Evolutionary conservation across 2,329 filamentous ascomycete genomes (phyloP), one percentile per base, ranked within the genome.

Genomic region (Colletotrichum trifolii): DNA sequence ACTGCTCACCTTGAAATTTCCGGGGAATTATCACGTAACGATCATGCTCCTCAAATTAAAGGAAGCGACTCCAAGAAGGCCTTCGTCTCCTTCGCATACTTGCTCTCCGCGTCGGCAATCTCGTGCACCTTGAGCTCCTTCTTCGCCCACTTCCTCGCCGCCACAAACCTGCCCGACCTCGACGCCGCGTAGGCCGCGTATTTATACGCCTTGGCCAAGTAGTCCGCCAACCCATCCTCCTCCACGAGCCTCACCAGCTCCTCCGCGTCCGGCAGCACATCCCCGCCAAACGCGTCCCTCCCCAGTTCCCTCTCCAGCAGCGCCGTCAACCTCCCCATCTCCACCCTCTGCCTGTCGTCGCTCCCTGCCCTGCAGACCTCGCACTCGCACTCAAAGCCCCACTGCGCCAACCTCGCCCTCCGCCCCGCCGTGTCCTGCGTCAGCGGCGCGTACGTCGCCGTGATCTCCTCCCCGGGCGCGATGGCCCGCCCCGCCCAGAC

Each of bases 381-480:
- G 40, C 79, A 81, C n/a, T 71, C 73, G 59, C 67, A 69, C 34
- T 34, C 15, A 48, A 69, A 69, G 10, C 68, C 66, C 38, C 60
- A 60, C 50, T 77, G 73, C 71, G 72, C 73, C 49, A 78, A 67
- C 65, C 77, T 71, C 63, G 73, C 75, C 35, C 68, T 56, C 5
- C 77, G 69, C 34, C 70, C 60, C 12, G 65, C 63, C 67, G 72
- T 73, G n/a, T 73, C 69, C 47, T 74, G 71, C 11, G 68, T 71
- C 65, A 73, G 71, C 57, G 78, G 75, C 66, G 72, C 74, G 67
- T 79, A 80, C 0, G 73, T 73, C 5, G 78, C 36, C 0, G 74
- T 76, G 34, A 80, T 70, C 69, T 79, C 73, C 33, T 77, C 74
- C 2, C 72, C 75, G 1, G 55, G 61, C 17, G 54, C 50, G 38